Base-by-base conservation (phyloP, 441 rosid species). In the Manihot esculenta region DNA sequence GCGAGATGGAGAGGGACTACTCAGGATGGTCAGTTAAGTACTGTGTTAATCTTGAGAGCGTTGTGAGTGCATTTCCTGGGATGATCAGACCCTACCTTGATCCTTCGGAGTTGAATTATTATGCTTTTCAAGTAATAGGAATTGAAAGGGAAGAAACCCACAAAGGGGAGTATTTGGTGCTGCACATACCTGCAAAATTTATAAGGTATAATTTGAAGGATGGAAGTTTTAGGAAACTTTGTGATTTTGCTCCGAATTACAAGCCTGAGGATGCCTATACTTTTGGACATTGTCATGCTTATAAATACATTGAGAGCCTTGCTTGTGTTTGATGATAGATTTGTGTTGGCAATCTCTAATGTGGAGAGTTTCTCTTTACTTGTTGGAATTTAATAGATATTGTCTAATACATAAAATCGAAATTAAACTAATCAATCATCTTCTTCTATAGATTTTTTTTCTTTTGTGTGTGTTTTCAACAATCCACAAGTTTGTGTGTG, bases 11-110 rank as follows among this genome's bases (percentile, higher is more conserved):
- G 61, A 78, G 2, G 11, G 81, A 79, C 42, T 50, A 71, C 64
- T 81, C 80, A 10, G 71, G 67, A 17, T 86, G 93, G 91, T 73
- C 56, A 10, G 18, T 80, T n/a, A 88, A 85, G 83, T 68, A 82
- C 64, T 45, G 23, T 0, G 83, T 88, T 51, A 83, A 90, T 70
- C 72, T 85, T 35, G 67, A 76, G 48, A 64, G 70, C 2, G 45
- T 83, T 53, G 79, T 62, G 51, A 53, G 54, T 1, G 74, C 68
- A 54, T 84, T 79, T 65, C 86, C 90, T 0, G 87, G 78, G 75
- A 84, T 84, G 76, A 51, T 68, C 23, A 62, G 64, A 41, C 45
- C 35, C 24, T 41, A 78, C 38, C 1, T 48, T 12, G 84, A 79
- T 62, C 73, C 73, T 0, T 62, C 48, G 1, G 58, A 33, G 47